Percentiles rank a stretch among this genome's conserved stretches.
These are phyloP conservation scores for Nitzschia sp. DNA, from an alignment of 108 stramenopile species.

Conservation along the genomic window DNA sequence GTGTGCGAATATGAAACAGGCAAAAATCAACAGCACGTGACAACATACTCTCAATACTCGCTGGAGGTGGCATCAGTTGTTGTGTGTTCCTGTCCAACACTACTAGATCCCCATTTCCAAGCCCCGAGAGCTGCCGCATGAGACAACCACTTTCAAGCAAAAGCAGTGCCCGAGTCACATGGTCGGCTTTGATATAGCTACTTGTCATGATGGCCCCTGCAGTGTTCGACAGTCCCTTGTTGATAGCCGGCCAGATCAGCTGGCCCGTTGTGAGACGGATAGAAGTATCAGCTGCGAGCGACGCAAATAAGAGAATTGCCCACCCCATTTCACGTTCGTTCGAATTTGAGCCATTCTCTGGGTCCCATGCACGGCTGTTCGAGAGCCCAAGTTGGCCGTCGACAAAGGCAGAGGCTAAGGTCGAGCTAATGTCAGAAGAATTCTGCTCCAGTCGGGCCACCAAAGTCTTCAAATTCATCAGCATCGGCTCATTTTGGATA, in stretches of 20 bases:
- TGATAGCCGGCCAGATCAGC: conserved; percentile 80
- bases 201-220: conserved; percentile 24
- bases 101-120: conserved; percentile 84
- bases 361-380: conserved; percentile 32
- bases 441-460: neutral
- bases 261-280: conserved; percentile 33
- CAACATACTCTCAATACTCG: conserved; percentile 69
- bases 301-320: conserved; percentile 42
- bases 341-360: conserved; percentile 32
- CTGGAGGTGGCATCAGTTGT: conserved; percentile 73
- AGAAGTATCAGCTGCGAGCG: conserved; percentile 24
- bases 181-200: conserved; percentile 30
- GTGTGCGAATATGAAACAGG: conserved; percentile 41
- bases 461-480: conserved; percentile 12
- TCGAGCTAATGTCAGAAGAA: conserved; percentile 9
- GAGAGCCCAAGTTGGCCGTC: conserved; percentile 13
- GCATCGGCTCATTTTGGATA: conserved; percentile 22
- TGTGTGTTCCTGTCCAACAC: conserved; percentile 36
- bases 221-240: conserved; percentile 59
- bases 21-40: conserved; percentile 59
- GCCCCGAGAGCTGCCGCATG: conserved; percentile 58
- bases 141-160: conserved; percentile 75
- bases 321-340: conserved; percentile 40
- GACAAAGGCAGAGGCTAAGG: conserved; percentile 41
- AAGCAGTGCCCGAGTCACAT: conserved; percentile 54